These are phyloP conservation scores for Hymenoscyphus fraxineus DNA, from an alignment of 2,329 filamentous ascomycete species.

Conservation along the genomic window DNA sequence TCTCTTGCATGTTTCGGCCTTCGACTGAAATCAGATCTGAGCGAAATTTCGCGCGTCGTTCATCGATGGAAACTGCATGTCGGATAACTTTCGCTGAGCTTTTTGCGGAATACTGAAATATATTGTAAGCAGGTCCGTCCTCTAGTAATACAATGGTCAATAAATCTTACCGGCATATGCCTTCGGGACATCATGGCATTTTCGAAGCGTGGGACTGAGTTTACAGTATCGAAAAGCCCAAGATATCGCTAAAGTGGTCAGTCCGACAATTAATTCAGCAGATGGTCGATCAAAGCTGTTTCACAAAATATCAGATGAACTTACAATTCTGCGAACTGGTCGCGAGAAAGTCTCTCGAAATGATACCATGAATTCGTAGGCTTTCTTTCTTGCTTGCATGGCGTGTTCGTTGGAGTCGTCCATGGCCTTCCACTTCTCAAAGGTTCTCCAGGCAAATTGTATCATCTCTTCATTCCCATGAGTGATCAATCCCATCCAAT, in stretches of 20 bases:
- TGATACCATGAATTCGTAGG: slow-evolving; percentile 71
- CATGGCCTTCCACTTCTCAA: slow-evolving; percentile 65
- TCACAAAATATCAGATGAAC: neutral
- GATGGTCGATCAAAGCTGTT: neutral
- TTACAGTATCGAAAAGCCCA: slow-evolving; percentile 79
- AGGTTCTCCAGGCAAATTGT: slow-evolving; percentile 78
- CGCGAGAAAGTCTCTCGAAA: slow-evolving; percentile 79
- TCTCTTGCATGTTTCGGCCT: slow-evolving; percentile 3
- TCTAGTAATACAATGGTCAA: no score
- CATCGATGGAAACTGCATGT: slow-evolving; percentile 17
- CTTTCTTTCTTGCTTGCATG: slow-evolving; percentile 51
- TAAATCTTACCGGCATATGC: slow-evolving; percentile 3
- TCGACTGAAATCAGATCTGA: slow-evolving; percentile 11
- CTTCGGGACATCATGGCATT: slow-evolving; percentile 7
- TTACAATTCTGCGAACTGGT: slow-evolving; percentile 62
- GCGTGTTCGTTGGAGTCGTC: slow-evolving; percentile 35
- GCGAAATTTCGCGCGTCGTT: slow-evolving; percentile 16
- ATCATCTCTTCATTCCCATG: slow-evolving; percentile 86
- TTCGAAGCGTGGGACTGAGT: slow-evolving; percentile 75
- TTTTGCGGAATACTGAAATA: slow-evolving; percentile 11
- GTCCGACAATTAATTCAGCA: neutral
- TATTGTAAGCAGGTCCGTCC: neutral
- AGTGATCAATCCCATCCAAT: slow-evolving; percentile 73
- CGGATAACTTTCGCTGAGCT: slow-evolving; percentile 17
- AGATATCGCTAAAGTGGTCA: slow-evolving; percentile 51